Conservation (phyloP, 2,329 filamentous ascomycete species). For the Chaetomium strumarium region DNA sequence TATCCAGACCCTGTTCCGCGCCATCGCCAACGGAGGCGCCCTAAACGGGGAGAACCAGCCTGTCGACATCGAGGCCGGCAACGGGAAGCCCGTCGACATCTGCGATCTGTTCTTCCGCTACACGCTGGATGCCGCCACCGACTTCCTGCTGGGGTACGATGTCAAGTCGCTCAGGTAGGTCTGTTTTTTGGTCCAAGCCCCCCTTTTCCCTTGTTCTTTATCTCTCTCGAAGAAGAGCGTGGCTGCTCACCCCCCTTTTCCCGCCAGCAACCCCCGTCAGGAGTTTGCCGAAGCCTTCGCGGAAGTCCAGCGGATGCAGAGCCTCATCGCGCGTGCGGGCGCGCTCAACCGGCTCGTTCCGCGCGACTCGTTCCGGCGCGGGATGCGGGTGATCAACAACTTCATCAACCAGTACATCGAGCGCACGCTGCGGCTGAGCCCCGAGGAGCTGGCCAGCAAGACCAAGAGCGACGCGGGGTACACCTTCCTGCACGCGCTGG, state of each 20-base stretch:
- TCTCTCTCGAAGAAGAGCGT: neutral
- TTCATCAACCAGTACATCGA: constrained; percentile 78
- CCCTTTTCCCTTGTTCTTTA: too few relatives aligned
- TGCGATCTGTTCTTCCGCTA: constrained; percentile 76
- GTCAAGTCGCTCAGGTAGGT: constrained; percentile 59
- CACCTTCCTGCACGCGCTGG: constrained; percentile 82
- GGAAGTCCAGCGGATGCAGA: constrained; percentile 70
- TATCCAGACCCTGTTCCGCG: constrained; percentile 63
- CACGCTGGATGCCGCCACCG: constrained; percentile 78
- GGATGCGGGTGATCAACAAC: constrained; percentile 63
- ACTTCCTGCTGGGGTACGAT: constrained; percentile 76
- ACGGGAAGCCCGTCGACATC: constrained; percentile 61
- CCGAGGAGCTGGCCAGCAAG: constrained; percentile 67
- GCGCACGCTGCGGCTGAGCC: constrained; percentile 60
- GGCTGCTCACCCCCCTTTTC: neutral
- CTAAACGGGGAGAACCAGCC: constrained; percentile 55
- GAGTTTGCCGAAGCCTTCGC: constrained; percentile 77
- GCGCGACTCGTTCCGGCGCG: constrained; percentile 54
- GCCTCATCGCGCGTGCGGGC: constrained; percentile 58
- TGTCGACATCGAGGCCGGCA: constrained; percentile 57
- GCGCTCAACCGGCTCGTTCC: constrained; percentile 60
- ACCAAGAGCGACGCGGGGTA: constrained; percentile 66
- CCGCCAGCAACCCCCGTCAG: constrained; percentile 47
- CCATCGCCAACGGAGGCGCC: constrained; percentile 54
- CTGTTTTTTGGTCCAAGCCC: constrained; percentile 19